phyloP scores from a whole-genome alignment of 495 filamentous ascomycete genomes.

The Cairneyella variabilis region DNA sequence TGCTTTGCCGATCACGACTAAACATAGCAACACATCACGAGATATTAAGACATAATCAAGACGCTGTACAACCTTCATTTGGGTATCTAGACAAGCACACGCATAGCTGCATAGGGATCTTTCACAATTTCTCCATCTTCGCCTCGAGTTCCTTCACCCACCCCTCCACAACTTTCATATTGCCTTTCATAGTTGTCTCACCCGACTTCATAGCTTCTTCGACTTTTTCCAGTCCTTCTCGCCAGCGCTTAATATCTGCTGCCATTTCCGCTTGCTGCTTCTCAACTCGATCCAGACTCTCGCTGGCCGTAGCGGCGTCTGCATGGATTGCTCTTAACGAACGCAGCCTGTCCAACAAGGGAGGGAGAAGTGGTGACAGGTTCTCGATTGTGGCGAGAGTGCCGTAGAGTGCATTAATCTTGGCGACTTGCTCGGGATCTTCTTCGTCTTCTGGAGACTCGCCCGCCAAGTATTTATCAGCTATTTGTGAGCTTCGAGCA shows the following conservation, averaged over 20 bases:
- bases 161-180: conserved; percentile 74
- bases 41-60: no score
- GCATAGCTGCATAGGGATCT: conserved; percentile 37
- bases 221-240: conserved; percentile 72
- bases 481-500: conserved; percentile 63
- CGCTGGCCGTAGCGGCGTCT: conserved; percentile 80
- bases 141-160: conserved; percentile 89
- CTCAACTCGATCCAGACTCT: conserved; percentile 72
- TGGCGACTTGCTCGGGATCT: conserved; percentile 67
- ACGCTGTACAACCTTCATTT: no score
- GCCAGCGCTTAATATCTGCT: conserved; percentile 80
- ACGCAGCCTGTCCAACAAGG: conserved; percentile 78
- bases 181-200: conserved; percentile 65
- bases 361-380: conserved; percentile 77
- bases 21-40: no score
- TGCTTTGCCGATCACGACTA: no score
- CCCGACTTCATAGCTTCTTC: conserved; percentile 68
- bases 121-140: conserved; percentile 48
- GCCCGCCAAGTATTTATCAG: conserved; percentile 44
- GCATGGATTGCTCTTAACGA: conserved; percentile 82
- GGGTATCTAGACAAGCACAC: conserved; percentile 24
- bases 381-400: conserved; percentile 87
- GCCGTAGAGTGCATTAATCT: conserved; percentile 89
- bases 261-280: conserved; percentile 78
- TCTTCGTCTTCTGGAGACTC: conserved; percentile 26